phyloP scores from a whole-genome alignment of 495 filamentous ascomycete genomes.

The Aspergillus sclerotioniger region DNA sequence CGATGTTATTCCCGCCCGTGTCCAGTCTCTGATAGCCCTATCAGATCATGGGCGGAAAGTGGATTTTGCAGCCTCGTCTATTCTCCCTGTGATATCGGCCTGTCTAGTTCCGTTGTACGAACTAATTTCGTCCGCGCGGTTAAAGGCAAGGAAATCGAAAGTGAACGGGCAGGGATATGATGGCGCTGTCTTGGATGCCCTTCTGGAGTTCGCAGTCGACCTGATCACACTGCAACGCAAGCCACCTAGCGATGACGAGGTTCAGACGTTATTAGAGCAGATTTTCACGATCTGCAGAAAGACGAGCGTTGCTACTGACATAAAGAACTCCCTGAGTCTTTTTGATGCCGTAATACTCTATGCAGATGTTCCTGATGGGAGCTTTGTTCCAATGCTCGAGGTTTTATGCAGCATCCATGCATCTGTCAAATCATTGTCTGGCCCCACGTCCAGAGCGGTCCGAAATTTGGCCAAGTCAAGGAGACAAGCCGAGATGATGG shows the following conservation, averaged over 20 bases:
- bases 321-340: conserved; percentile 70
- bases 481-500: conserved; percentile 67
- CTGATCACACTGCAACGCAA: conserved; percentile 83
- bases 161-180: conserved; percentile 50
- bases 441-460: conserved; percentile 72
- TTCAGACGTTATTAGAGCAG: conserved; percentile 63
- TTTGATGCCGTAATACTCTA: conserved; percentile 81
- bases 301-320: conserved; percentile 69
- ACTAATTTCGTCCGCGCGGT: conserved; percentile 32
- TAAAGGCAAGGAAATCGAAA: conserved; percentile 53
- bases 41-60: conserved; percentile 48
- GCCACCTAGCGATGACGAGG: conserved; percentile 64
- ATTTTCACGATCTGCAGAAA: conserved; percentile 71
- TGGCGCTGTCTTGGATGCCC: conserved; percentile 62
- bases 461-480: conserved; percentile 77
- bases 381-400: conserved; percentile 68
- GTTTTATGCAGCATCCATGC: conserved; percentile 81
- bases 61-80: conserved; percentile 41
- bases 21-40: conserved; percentile 41
- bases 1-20: conserved; percentile 41
- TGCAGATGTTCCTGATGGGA: conserved; percentile 66
- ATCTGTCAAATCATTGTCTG: conserved; percentile 64
- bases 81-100: conserved; percentile 42
- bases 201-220: conserved; percentile 74
- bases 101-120: conserved; percentile 44